A percentile compares a stretch with the other conserved stretches of the same genome.
Evolutionary conservation across 2,329 filamentous ascomycete genomes (phyloP).

Genomic region (Apiospora phragmitis): DNA sequence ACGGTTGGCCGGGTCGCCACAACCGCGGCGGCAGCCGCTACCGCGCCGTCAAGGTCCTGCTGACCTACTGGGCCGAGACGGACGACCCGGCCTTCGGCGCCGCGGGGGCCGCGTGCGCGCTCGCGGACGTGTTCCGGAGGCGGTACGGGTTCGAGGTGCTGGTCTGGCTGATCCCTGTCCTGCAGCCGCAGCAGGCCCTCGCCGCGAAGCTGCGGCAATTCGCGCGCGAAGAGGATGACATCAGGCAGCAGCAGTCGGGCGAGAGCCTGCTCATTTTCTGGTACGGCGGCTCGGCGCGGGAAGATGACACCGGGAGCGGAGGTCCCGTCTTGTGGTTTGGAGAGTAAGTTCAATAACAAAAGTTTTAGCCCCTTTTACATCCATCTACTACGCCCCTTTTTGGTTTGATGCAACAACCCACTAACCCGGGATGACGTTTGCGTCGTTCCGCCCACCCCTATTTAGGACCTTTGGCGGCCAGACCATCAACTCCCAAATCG

Average conservation of each 20-base stretch:
- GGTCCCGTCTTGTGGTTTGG: conserved; percentile 11
- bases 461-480: not conserved
- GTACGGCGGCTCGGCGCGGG: conserved; percentile 12
- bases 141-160: conserved; percentile 12
- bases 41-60: conserved; percentile 12
- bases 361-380: not conserved
- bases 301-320: not conserved
- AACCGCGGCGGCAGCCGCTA: not conserved
- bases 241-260: not conserved
- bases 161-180: conserved; percentile 10
- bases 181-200: not conserved
- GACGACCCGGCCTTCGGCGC: conserved; percentile 1
- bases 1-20: not conserved
- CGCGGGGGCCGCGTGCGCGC: not conserved
- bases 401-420: not conserved
- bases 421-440: not conserved
- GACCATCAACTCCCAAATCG: conserved; percentile 11
- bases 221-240: not conserved
- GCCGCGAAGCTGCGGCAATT: not conserved
- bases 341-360: not conserved
- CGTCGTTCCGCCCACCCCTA: too few species aligned
- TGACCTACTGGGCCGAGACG: conserved; percentile 13
- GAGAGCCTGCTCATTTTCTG: conserved; percentile 14
- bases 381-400: not conserved
- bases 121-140: conserved; percentile 1